These are phyloP conservation scores for Aristolochia contorta DNA, from an alignment of 164 flowering plant species.

Conservation along the genomic window DNA sequence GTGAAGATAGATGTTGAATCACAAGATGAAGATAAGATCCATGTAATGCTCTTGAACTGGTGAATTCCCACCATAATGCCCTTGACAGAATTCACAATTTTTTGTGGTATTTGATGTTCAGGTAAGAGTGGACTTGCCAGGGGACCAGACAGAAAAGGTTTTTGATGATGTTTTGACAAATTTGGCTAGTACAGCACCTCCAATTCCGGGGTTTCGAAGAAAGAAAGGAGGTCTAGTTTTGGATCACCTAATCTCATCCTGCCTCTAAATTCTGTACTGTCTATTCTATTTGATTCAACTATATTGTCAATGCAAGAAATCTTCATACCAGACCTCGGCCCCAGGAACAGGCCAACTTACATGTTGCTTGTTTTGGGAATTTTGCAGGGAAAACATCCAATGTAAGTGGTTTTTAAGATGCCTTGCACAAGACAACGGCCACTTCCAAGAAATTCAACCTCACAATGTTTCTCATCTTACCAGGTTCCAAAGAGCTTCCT, in stretches of 20 bases:
- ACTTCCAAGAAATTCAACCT: no score
- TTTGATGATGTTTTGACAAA: slow-evolving; percentile 47
- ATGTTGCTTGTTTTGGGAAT: slow-evolving; percentile 17
- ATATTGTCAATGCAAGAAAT: no score
- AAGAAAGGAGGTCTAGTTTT: slow-evolving; percentile 57
- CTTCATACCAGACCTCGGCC: no score
- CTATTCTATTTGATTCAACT: no score
- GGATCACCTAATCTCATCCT: no score
- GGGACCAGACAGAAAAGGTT: slow-evolving; percentile 47
- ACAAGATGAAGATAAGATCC: slow-evolving; percentile 38
- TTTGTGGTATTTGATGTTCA: slow-evolving; percentile 13
- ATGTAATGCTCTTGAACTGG: slow-evolving; percentile 24
- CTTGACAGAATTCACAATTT: neutral
- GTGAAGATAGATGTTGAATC: slow-evolving; percentile 51
- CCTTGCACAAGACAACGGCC: no score
- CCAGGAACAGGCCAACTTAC: no score
- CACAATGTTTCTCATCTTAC: neutral
- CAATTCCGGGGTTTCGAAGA: slow-evolving; percentile 73
- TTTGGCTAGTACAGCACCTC: slow-evolving; percentile 69
- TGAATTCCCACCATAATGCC: no score
- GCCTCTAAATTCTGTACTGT: neutral
- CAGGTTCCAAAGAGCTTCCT: slow-evolving; percentile 69
- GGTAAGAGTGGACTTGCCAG: slow-evolving; percentile 63
- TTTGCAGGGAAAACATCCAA: slow-evolving; percentile 63
- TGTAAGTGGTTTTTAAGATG: slow-evolving; percentile 22